A percentile compares a stretch with the other conserved stretches of the same genome.
phyloP scores from a whole-genome alignment of 108 stramenopile species.

The Ochromonas danica region DNA sequence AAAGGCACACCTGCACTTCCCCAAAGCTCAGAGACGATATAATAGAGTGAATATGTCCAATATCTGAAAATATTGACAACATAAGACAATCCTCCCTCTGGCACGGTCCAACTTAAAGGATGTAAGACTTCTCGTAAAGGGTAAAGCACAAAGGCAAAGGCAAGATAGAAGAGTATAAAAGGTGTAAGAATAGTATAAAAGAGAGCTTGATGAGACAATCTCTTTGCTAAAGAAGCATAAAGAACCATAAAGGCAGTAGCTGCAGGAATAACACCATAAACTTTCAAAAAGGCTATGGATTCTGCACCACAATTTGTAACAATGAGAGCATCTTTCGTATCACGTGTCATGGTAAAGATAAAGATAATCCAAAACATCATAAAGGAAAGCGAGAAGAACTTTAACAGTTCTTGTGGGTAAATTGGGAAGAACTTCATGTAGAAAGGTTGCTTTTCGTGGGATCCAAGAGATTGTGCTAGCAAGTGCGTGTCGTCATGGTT shows the following conservation, averaged over 20 bases:
- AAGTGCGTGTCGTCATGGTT: too few species aligned
- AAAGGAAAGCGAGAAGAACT: conserved; percentile 78
- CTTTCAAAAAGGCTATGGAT: conserved; percentile 79
- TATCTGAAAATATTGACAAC: conserved; percentile 76
- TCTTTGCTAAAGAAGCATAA: conserved; percentile 79
- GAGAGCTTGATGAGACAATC: conserved; percentile 72
- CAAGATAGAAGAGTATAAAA: conserved; percentile 82
- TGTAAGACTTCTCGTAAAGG: conserved; percentile 73
- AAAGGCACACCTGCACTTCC: conserved; percentile 43
- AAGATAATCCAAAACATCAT: conserved; percentile 94
- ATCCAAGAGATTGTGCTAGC: too few species aligned
- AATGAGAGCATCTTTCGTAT: conserved; percentile 91
- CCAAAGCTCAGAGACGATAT: conserved; percentile 83
- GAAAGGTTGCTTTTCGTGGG: too few species aligned
- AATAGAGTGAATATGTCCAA: conserved; percentile 88
- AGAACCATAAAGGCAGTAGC: conserved; percentile 56
- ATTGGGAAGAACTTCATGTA: background rate
- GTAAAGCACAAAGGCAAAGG: conserved; percentile 79
- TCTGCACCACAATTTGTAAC: conserved; percentile 95
- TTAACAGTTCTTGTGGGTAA: conserved; percentile 66
- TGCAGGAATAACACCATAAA: conserved; percentile 65
- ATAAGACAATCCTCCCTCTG: conserved; percentile 58
- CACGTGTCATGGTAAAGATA: conserved; percentile 84
- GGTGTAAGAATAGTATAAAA: conserved; percentile 86
- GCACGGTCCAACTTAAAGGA: conserved; percentile 65